Conservation (phyloP, 106 monocot genomes). For the Alisma plantagoaquatica region DNA sequence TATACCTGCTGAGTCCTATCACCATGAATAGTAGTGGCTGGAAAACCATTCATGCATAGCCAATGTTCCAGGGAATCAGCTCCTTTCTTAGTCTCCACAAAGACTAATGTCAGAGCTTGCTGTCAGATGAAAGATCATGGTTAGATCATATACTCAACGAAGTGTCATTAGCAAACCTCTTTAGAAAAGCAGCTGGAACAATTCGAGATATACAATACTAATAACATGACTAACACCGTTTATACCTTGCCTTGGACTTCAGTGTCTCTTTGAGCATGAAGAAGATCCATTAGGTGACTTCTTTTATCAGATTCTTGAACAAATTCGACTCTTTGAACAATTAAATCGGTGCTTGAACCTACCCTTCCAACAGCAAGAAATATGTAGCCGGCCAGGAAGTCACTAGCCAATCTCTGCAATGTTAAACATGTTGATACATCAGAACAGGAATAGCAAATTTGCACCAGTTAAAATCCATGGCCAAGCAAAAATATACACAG, state of each 20-base stretch:
- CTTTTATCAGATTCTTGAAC: constrained; percentile 81
- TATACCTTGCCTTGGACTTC: constrained; percentile 81
- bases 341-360: constrained; percentile 89
- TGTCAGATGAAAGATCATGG: constrained; percentile 21
- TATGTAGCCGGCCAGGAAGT: constrained; percentile 78
- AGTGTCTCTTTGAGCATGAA: constrained; percentile 84
- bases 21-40: constrained; percentile 83
- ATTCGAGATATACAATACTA: no score
- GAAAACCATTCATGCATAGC: constrained; percentile 63
- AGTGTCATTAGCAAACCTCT: no score
- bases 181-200: no score
- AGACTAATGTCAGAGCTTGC: constrained; percentile 78
- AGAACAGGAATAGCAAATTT: no score
- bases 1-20: constrained; percentile 73
- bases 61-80: constrained; percentile 77
- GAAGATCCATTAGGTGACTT: constrained; percentile 92
- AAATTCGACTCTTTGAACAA: constrained; percentile 86
- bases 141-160: no score
- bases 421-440: no score
- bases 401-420: constrained; percentile 89
- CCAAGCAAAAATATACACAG: no score
- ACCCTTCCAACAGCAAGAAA: constrained; percentile 97
- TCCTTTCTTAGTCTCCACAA: constrained; percentile 87
- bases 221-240: no score
- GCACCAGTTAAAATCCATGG: no score